Conservation (phyloP, 495 filamentous ascomycete species). For the Neurospora tetrasperma region DNA sequence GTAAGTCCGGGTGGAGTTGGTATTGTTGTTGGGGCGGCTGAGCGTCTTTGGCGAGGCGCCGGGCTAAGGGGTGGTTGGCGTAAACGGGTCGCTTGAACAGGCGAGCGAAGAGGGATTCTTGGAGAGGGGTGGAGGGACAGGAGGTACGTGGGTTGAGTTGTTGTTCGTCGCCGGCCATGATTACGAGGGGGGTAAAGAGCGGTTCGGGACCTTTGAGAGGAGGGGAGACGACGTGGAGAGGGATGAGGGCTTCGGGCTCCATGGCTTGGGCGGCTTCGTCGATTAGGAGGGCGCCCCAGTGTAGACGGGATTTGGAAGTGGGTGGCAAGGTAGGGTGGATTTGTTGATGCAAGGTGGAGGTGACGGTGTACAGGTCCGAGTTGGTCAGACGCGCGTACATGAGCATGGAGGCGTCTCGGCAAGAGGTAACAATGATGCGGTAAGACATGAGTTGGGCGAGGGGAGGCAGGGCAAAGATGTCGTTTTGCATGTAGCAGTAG, state of each 20-base stretch:
- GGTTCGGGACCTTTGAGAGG: conserved; percentile 22
- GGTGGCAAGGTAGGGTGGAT: conserved; percentile 12
- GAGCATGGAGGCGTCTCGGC: conserved; percentile 40
- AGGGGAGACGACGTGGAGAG: conserved; percentile 40
- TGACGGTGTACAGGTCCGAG: conserved; percentile 19
- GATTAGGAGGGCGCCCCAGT: conserved; percentile 45
- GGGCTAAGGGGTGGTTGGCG: conserved; percentile 39
- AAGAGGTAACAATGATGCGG: conserved; percentile 41
- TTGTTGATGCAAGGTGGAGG: conserved; percentile 3
- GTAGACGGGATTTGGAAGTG: conserved; percentile 17
- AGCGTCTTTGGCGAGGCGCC: conserved; percentile 10
- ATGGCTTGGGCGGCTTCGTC: conserved; percentile 50
- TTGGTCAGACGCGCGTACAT: conserved; percentile 39
- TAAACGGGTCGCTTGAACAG: conserved; percentile 38
- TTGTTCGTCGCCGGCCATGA: conserved; percentile 48
- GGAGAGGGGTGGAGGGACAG: conserved; percentile 26
- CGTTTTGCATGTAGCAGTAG: conserved; percentile 37
- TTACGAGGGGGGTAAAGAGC: conserved; percentile 31
- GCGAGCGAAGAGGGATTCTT: conserved; percentile 42
- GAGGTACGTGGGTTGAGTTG: conserved; percentile 43
- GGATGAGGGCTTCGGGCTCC: conserved; percentile 41
- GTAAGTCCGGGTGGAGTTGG: conserved; percentile 6
- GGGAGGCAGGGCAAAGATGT: conserved; percentile 39
- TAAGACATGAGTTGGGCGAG: conserved; percentile 40
- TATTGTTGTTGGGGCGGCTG: background rate